phyloP scores from a whole-genome alignment of 345 rosid species.

The Moricandia arvensis region DNA sequence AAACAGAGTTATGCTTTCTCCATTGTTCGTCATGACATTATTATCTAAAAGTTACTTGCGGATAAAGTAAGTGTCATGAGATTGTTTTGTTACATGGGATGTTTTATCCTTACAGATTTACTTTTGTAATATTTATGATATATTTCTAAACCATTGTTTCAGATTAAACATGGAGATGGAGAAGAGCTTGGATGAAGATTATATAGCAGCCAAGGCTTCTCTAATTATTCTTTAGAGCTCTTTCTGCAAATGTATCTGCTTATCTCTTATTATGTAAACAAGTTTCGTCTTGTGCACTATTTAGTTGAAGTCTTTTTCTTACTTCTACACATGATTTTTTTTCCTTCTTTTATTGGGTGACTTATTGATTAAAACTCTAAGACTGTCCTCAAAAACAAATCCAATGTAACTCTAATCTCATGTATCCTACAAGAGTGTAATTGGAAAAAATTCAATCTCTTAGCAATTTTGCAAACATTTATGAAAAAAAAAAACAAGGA shows the following conservation, averaged over 20 bases:
- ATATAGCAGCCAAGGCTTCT: conserved; percentile 10
- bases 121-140: neutral
- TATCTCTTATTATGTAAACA: neutral
- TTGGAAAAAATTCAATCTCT: neutral
- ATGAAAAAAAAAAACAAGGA: too few species aligned
- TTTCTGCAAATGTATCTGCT: neutral
- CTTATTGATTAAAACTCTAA: neutral
- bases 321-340: neutral
- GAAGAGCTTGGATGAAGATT: conserved; percentile 22
- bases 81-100: neutral
- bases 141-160: neutral
- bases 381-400: neutral
- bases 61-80: conserved; percentile 20
- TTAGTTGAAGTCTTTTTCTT: neutral
- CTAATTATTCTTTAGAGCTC: neutral
- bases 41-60: conserved; percentile 25
- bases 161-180: conserved; percentile 24
- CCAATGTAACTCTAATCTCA: neutral
- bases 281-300: conserved; percentile 14
- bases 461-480: too few species aligned
- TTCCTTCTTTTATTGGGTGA: neutral
- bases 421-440: neutral
- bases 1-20: neutral
- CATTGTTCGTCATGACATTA: too few species aligned
- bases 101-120: neutral